Conservation (phyloP, 2,329 filamentous ascomycete genomes). For the Exophiala viscosa region DNA sequence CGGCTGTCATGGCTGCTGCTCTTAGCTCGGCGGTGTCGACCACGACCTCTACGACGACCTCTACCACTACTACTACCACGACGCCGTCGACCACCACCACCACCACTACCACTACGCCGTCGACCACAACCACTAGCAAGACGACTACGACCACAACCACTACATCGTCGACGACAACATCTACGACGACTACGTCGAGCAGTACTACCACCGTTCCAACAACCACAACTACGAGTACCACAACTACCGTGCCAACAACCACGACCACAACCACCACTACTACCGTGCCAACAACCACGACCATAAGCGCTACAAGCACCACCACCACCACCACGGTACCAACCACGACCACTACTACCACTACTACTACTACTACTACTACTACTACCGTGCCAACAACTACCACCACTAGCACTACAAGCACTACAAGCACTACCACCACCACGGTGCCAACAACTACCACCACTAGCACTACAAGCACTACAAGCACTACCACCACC, state of each 20-base stretch:
- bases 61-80: background rate
- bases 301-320: background rate
- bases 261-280: background rate
- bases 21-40: background rate
- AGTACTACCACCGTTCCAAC: background rate
- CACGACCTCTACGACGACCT: background rate
- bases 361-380: too few species aligned
- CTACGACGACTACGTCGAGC: too few species aligned
- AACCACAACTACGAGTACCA: background rate
- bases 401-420: background rate
- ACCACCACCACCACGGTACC: too few species aligned
- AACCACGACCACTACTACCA: too few species aligned
- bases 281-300: background rate
- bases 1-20: background rate
- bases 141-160: background rate
- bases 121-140: background rate
- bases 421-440: background rate
- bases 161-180: background rate
- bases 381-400: background rate
- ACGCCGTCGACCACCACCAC: background rate
- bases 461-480: background rate
- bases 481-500: background rate
- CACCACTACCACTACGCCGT: background rate
- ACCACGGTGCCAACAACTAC: background rate
- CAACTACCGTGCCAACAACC: background rate